Base-by-base conservation (phyloP, 2,329 filamentous ascomycete species). In the Zalaria obscura region DNA sequence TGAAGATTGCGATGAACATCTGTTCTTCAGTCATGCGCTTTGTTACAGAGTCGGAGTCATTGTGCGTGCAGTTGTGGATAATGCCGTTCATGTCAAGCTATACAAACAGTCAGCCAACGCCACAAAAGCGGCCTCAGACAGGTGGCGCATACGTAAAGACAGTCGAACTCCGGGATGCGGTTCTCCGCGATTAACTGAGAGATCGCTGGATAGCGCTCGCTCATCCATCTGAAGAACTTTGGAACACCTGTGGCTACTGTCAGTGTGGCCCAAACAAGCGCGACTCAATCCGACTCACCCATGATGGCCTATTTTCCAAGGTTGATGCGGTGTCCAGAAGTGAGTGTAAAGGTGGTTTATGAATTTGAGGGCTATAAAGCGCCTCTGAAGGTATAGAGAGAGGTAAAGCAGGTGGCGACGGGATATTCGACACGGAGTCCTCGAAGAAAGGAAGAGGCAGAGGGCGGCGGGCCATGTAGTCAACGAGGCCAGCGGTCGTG, bases 1-100 rank as follows among this genome's bases (percentile, higher is more conserved):
- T 96, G 76, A 98, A 98, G 55, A 98, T 98, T 44, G 87, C 83
- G 52, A 98, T 95, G 59, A 98, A 98, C 91, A 98, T 98, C 63
- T 95, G 85, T 61, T 98, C 89, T 62, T 98, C 93, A 43, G 82
- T 89, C 65, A 96, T 80, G 42, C 91, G 86, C 56, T 93, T 93
- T 1, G 85, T 86, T 3, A 87, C 78, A 58, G 89, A 88, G 57
- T 93, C 88, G 25, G 85, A 81, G 65, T 98, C 89, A 57, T 91
- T 94, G 67, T 98, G 91, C 43, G 91, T 98, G 63, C 91, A 98
- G 63, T 98, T 98, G 65, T 98, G 89, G 56, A 98, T 98, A 61
- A 98, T 98, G 51, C 91, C 91, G 65, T 98, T 98, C 91, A 98
- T 98, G 57, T 93, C 85, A 53, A 93, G 72, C 77, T 81, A 59